These are phyloP conservation scores for Acanthamoeba healyi DNA, from an alignment of 208 protist species.

Conservation along the genomic window DNA sequence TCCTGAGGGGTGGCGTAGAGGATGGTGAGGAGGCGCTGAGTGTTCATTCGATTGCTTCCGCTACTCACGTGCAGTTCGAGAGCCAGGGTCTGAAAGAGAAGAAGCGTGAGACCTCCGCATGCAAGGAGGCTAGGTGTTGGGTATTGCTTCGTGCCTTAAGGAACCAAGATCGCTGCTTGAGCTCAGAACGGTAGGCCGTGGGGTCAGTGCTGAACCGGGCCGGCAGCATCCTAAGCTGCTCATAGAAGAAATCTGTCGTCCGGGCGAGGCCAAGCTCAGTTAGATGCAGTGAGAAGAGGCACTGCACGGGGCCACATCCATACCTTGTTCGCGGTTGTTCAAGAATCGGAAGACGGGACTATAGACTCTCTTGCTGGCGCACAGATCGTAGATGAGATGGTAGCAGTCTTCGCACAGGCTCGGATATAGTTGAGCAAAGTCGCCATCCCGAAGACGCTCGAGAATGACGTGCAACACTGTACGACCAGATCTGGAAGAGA, in stretches of 20 bases:
- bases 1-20: constrained; percentile 33
- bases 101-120: no score
- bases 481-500: background rate
- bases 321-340: constrained; percentile 27
- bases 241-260: constrained; percentile 36
- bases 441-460: background rate
- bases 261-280: background rate
- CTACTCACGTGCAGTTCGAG: constrained; percentile 34
- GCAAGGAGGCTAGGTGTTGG: no score
- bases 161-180: constrained; percentile 43
- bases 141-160: background rate
- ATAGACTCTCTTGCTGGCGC: background rate
- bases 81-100: background rate
- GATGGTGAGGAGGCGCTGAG: constrained; percentile 30
- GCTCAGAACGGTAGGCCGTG: background rate
- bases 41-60: constrained; percentile 26
- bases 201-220: background rate
- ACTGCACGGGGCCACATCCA: background rate
- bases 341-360: constrained; percentile 41
- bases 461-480: constrained; percentile 48
- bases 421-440: background rate
- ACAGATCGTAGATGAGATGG: constrained; percentile 51
- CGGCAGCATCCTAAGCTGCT: constrained; percentile 19
- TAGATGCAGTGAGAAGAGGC: background rate
- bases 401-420: constrained; percentile 53